Percentiles rank a stretch among this genome's conserved stretches.
Evolutionary conservation across 306 rosid species (phyloP).

Genomic region (Amphicarpaea edgeworthii): DNA sequence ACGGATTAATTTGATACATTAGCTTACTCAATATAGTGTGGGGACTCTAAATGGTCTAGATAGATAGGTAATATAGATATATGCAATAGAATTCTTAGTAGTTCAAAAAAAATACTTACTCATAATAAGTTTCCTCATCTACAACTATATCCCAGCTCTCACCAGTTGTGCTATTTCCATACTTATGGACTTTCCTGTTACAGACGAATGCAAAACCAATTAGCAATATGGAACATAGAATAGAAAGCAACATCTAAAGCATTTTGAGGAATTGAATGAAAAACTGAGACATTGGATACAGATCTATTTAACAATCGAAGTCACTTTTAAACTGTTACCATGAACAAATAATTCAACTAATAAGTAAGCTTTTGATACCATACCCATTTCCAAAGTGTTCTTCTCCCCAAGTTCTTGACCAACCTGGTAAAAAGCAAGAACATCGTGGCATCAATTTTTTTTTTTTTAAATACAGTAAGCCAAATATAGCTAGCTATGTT

Average conservation of each 20-base stretch:
- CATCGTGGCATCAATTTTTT: conserved; percentile 9
- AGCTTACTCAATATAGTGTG: too few relatives aligned
- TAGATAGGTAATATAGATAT: not conserved
- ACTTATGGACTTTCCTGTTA: conserved; percentile 95
- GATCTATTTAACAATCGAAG: conserved; percentile 28
- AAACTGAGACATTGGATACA: conserved; percentile 5
- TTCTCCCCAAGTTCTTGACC: conserved; percentile 99
- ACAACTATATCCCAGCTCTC: conserved; percentile 98
- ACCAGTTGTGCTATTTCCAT: conserved; percentile 94
- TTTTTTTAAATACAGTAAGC: not conserved
- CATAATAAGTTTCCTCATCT: conserved; percentile 93
- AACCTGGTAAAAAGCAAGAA: conserved; percentile 65
- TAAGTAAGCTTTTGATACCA: conserved; percentile 29
- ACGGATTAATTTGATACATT: not conserved
- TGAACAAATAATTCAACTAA: conserved; percentile 34
- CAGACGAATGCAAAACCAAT: conserved; percentile 38
- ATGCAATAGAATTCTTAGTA: not conserved
- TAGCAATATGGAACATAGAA: conserved; percentile 28
- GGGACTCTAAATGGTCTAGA: conserved; percentile 6
- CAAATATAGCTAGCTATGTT: conserved; percentile 32
- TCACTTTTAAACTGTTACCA: conserved; percentile 30
- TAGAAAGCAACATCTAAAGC: conserved; percentile 17
- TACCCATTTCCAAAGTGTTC: conserved; percentile 99
- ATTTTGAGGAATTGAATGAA: conserved; percentile 23
- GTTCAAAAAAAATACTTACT: conserved; percentile 60